phyloP scores from a whole-genome alignment of 371 early-diverging fungal genomes.

The Rhizopus sp. region DNA sequence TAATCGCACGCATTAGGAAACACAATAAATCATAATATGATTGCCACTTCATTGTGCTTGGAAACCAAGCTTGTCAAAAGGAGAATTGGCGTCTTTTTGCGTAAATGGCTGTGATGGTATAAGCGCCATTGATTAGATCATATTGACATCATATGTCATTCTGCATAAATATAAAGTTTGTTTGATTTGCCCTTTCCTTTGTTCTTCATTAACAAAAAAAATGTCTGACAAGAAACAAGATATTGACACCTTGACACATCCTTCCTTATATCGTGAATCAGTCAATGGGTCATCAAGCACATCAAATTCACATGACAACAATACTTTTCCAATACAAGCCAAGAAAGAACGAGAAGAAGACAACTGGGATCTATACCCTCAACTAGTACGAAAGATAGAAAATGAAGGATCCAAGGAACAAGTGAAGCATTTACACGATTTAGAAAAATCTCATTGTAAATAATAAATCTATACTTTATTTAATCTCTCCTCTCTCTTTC shows the following conservation, averaged over 20 bases:
- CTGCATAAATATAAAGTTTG: background rate
- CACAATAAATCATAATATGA: too few species aligned
- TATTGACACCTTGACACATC: constrained; percentile 22
- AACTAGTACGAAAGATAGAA: constrained; percentile 43
- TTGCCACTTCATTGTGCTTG: too few species aligned
- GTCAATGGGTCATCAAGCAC: constrained; percentile 8
- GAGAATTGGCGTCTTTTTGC: background rate
- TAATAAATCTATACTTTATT: constrained; percentile 1
- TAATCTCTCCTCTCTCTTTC: constrained; percentile 39
- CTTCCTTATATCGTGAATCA: constrained; percentile 21
- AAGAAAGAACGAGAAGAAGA: constrained; percentile 21
- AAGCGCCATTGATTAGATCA: too few species aligned
- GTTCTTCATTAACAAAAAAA: background rate
- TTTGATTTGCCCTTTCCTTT: background rate
- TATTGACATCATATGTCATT: background rate
- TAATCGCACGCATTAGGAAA: too few species aligned
- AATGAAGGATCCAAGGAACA: constrained; percentile 47
- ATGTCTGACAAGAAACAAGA: constrained; percentile 11
- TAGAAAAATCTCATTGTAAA: background rate
- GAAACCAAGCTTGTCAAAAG: background rate
- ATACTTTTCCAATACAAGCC: background rate
- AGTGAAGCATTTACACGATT: constrained; percentile 40
- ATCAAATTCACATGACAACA: background rate
- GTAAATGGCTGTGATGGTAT: background rate
- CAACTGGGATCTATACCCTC: constrained; percentile 51